A percentile compares a stretch with the other conserved stretches of the same genome.
These are phyloP conservation scores for Myxozyma lipomycoides DNA, from an alignment of 805 yeast genomes.

Conservation along the genomic window DNA sequence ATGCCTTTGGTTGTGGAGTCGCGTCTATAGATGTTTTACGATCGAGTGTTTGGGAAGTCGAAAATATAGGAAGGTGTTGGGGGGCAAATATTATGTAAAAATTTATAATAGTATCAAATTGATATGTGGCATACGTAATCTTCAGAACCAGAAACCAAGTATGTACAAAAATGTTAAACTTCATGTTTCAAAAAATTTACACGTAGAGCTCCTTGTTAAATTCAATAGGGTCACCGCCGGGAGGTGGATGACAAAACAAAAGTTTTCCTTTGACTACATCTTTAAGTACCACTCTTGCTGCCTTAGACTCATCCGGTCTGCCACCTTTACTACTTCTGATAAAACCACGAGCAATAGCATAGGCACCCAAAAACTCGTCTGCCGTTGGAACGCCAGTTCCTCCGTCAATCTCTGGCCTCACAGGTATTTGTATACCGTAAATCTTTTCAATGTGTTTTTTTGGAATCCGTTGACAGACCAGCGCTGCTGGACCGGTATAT, in stretches of 20 bases:
- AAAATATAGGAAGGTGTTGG: no score
- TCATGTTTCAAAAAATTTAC: neutral
- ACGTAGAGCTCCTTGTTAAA: conserved; percentile 60
- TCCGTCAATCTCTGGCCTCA: conserved; percentile 74
- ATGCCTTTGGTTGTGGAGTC: neutral
- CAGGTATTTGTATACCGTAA: conserved; percentile 86
- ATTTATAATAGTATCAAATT: no score
- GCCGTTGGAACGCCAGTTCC: conserved; percentile 86
- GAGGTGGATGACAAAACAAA: conserved; percentile 84
- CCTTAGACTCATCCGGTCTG: conserved; percentile 92
- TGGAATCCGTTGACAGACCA: conserved; percentile 86
- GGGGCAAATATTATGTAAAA: no score
- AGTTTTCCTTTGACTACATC: conserved; percentile 94
- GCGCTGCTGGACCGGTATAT: conserved; percentile 77
- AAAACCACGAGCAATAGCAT: conserved; percentile 94
- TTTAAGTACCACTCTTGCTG: conserved; percentile 85
- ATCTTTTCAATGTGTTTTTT: conserved; percentile 82
- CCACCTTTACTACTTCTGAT: conserved; percentile 94
- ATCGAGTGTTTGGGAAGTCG: no score
- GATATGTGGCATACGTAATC: no score
- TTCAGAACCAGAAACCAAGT: no score
- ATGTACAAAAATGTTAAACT: no score
- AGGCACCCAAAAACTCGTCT: conserved; percentile 80
- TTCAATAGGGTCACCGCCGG: conserved; percentile 55
- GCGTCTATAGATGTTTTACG: neutral